Percentiles rank a stretch among this genome's conserved stretches.
Evolutionary conservation across 352 stramenopile genomes (phyloP).

Genomic region (Phytopythium vexans): DNA sequence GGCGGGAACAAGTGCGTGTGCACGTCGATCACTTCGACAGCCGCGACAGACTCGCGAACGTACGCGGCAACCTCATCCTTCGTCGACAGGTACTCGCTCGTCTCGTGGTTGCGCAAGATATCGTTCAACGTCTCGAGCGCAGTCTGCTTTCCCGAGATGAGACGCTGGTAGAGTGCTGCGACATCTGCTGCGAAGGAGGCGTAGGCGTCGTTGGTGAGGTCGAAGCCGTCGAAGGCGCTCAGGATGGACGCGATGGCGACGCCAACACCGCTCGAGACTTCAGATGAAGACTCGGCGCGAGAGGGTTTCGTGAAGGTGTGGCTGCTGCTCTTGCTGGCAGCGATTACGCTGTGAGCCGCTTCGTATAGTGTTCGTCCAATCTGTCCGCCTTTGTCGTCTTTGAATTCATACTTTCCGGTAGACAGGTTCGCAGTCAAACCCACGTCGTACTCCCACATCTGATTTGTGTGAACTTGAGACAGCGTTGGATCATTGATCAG

Average conservation of each 20-base stretch:
- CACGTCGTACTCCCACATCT: too few species aligned
- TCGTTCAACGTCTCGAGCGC: conserved; percentile 34
- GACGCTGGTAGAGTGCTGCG: conserved; percentile 44
- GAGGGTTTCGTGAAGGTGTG: conserved; percentile 25
- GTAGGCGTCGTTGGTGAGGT: conserved; percentile 35
- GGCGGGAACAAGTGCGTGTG: conserved; percentile 94
- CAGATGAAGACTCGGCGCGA: conserved; percentile 19
- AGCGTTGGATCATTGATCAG: too few species aligned
- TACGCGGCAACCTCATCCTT: too few species aligned
- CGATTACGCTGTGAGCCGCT: too few species aligned
- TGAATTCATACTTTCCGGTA: conserved; percentile 56
- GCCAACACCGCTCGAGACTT: conserved; percentile 26
- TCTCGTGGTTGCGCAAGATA: conserved; percentile 31
- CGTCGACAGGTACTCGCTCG: conserved; percentile 42
- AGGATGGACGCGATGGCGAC: conserved; percentile 34
- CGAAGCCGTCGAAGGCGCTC: conserved; percentile 31
- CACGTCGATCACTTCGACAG: conserved; percentile 42
- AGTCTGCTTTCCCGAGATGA: conserved; percentile 37
- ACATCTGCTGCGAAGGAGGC: conserved; percentile 46
- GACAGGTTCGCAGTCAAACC: too few species aligned
- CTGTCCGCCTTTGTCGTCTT: too few species aligned
- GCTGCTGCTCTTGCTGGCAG: conserved; percentile 35
- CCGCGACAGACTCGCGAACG: conserved; percentile 36
- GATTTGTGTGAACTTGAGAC: too few species aligned
- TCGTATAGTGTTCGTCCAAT: too few species aligned